A percentile compares a stretch with the other conserved stretches of the same genome.
Evolutionary conservation across 192 early-diverging fungal species (phyloP).

Genomic region (Backusella australiensis): DNA sequence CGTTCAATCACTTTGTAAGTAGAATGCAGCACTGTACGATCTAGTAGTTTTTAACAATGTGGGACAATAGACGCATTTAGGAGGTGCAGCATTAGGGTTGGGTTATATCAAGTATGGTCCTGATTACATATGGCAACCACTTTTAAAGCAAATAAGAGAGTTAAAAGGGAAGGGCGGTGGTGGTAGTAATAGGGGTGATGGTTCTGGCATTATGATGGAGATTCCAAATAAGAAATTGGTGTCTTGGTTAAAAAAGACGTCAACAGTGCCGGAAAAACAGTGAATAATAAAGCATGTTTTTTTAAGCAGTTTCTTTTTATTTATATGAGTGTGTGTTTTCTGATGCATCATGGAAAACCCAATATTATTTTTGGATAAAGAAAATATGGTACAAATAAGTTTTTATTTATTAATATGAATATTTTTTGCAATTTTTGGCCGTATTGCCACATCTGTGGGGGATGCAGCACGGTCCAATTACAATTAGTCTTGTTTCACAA

Average conservation of each 20-base stretch:
- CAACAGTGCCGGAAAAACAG: background rate
- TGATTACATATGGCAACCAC: constrained; percentile 38
- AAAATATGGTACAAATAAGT: too few species aligned
- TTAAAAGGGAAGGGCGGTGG: background rate
- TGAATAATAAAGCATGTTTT: background rate
- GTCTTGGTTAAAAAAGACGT: background rate
- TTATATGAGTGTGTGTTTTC: too few species aligned
- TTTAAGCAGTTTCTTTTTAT: too few species aligned
- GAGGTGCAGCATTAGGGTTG: constrained; percentile 61
- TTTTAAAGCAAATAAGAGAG: constrained; percentile 14
- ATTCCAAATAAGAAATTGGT: constrained; percentile 2
- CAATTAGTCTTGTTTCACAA: too few species aligned
- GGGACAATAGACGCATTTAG: constrained; percentile 52
- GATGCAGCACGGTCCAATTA: too few species aligned
- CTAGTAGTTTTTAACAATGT: too few species aligned
- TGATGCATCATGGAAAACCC: too few species aligned
- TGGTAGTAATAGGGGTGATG: background rate
- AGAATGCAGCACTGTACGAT: background rate
- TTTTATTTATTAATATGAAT: too few species aligned
- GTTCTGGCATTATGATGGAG: constrained; percentile 5
- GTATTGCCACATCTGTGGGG: too few species aligned
- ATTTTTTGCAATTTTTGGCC: too few species aligned
- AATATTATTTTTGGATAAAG: too few species aligned
- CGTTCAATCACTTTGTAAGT: constrained; percentile 76
- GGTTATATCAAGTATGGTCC: constrained; percentile 53